A percentile compares a stretch with the other conserved stretches of the same genome.
phyloP scores from a whole-genome alignment of 257 asterid species.

The Solanum dulcamara region DNA sequence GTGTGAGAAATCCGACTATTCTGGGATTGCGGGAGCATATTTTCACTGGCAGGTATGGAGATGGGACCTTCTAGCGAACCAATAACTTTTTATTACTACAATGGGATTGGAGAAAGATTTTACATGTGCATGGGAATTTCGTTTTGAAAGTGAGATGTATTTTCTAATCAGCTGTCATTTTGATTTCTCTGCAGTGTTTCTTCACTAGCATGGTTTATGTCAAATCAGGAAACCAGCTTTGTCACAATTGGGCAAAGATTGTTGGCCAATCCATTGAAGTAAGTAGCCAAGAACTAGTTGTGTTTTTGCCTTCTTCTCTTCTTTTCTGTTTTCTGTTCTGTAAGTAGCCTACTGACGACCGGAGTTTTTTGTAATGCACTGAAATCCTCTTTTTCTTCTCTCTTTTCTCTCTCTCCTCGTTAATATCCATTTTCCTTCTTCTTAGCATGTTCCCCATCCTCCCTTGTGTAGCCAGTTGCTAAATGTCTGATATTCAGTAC shows the following conservation, averaged over 20 bases:
- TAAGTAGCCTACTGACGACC: neutral
- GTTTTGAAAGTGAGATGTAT: neutral
- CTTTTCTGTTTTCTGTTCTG: neutral
- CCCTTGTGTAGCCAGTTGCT: neutral
- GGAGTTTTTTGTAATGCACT: neutral
- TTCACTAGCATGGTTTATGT: conserved; percentile 98
- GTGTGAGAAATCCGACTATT: conserved; percentile 87
- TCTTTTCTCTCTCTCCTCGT: neutral
- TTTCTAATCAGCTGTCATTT: neutral
- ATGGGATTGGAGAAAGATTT: neutral
- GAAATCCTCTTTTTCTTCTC: neutral
- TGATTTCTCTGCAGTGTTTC: conserved; percentile 57
- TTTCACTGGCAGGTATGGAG: conserved; percentile 79
- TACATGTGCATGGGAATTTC: neutral
- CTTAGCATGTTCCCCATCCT: neutral
- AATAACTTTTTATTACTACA: neutral
- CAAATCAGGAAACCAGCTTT: conserved; percentile 83
- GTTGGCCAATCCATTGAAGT: conserved; percentile 94
- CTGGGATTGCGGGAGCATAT: conserved; percentile 95
- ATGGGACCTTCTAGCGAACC: neutral
- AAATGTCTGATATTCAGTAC: neutral
- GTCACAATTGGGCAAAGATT: conserved; percentile 96
- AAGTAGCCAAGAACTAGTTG: conserved; percentile 23
- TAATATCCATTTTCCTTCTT: neutral
- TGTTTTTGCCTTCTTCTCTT: neutral